Percentiles rank a stretch among this genome's conserved stretches.
phyloP scores from a whole-genome alignment of 805 yeast species.

The Cyberlindnera bimundalis region DNA sequence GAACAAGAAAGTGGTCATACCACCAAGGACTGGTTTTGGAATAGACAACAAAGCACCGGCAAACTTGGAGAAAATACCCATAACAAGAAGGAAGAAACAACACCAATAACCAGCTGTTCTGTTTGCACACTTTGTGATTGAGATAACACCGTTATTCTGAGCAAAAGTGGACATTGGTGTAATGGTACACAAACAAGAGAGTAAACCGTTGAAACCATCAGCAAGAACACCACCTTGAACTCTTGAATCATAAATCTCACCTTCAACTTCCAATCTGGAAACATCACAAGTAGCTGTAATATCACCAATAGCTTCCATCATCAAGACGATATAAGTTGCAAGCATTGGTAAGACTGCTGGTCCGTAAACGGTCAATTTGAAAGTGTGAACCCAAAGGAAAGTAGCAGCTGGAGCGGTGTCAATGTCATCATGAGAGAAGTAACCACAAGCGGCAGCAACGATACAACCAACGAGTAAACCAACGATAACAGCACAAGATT shows the following conservation, averaged over 20 bases:
- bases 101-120: constrained; percentile 78
- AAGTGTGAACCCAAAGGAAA: constrained; percentile 86
- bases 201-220: constrained; percentile 76
- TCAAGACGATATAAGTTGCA: constrained; percentile 75
- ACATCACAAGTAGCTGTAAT: constrained; percentile 94
- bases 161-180: constrained; percentile 94
- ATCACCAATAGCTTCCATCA: constrained; percentile 95
- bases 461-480: constrained; percentile 87
- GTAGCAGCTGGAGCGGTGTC: constrained; percentile 76
- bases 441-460: constrained; percentile 88
- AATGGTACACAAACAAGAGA: constrained; percentile 75
- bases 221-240: constrained; percentile 92
- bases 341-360: constrained; percentile 84
- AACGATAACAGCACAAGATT: constrained; percentile 85
- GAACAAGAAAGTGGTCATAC: constrained; percentile 81
- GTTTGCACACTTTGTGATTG: constrained; percentile 88
- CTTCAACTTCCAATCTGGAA: constrained; percentile 79
- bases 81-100: constrained; percentile 72
- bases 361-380: constrained; percentile 71
- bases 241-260: constrained; percentile 75
- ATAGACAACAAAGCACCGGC: constrained; percentile 87
- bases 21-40: constrained; percentile 79
- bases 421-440: constrained; percentile 58
- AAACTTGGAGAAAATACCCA: constrained; percentile 87
- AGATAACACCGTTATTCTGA: constrained; percentile 92